A percentile compares a stretch with the other conserved stretches of the same genome.
These are phyloP conservation scores for Neophaeococcomyces aloes DNA, from an alignment of 2,329 filamentous ascomycete genomes.

Conservation along the genomic window DNA sequence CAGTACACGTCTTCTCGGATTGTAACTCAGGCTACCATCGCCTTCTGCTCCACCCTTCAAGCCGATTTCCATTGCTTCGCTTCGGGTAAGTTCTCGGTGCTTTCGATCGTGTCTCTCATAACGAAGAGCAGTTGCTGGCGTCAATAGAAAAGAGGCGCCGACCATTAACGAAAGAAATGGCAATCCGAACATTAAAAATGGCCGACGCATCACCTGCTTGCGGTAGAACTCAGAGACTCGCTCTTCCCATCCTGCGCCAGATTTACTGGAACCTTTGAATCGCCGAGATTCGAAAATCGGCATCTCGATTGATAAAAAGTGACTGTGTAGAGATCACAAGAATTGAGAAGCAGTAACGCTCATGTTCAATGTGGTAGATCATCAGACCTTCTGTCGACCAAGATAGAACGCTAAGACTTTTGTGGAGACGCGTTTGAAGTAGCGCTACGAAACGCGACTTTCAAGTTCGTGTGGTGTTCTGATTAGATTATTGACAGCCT, in stretches of 20 bases:
- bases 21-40: constrained; percentile 55
- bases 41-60: constrained; percentile 63
- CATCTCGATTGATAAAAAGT: constrained; percentile 33
- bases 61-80: constrained; percentile 76
- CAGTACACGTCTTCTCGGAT: constrained; percentile 31
- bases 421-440: not conserved
- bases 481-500: too few relatives aligned
- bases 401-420: not conserved
- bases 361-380: too few relatives aligned
- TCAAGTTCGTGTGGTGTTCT: not conserved
- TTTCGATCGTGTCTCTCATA: constrained; percentile 91
- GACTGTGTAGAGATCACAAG: not conserved
- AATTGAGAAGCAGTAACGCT: too few relatives aligned
- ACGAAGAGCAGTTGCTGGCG: constrained; percentile 81
- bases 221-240: constrained; percentile 69
- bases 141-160: constrained; percentile 84
- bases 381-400: not conserved
- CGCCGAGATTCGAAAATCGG: constrained; percentile 58
- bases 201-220: constrained; percentile 60
- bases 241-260: constrained; percentile 45
- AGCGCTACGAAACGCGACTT: not conserved
- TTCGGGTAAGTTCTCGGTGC: constrained; percentile 70
- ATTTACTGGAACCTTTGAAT: constrained; percentile 43
- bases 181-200: constrained; percentile 85
- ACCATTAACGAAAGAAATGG: constrained; percentile 87